These are phyloP conservation scores for Auriscalpium vulgare DNA, from an alignment of 768 basidiomycete genomes.

Conservation along the genomic window DNA sequence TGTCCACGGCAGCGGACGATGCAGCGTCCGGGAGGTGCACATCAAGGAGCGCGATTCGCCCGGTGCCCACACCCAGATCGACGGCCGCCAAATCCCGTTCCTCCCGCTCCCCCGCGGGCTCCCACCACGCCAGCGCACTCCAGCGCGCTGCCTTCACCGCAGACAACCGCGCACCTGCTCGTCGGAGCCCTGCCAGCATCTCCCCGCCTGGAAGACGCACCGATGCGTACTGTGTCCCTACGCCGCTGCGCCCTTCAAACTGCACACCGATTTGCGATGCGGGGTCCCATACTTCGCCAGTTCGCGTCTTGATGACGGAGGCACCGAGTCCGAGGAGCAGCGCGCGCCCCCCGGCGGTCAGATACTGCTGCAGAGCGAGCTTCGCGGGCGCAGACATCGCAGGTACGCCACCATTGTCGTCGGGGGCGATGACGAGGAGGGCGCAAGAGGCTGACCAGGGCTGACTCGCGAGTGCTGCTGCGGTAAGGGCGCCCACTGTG, in stretches of 20 bases:
- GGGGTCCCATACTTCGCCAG: slow-evolving; percentile 25
- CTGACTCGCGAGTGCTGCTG: slow-evolving; percentile 46
- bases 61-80: slow-evolving; percentile 7
- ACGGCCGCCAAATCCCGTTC: slow-evolving; percentile 2
- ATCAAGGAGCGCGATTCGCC: slow-evolving; percentile 10
- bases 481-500: slow-evolving; percentile 63
- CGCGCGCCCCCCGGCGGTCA: slow-evolving; percentile 61
- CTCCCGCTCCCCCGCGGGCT: background rate
- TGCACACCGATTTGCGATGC: slow-evolving; percentile 23
- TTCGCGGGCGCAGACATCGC: slow-evolving; percentile 33
- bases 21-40: background rate
- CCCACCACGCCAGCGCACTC: background rate
- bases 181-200: background rate
- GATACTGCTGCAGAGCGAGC: slow-evolving; percentile 47
- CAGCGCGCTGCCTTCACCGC: background rate
- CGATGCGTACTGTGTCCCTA: background rate
- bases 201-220: background rate
- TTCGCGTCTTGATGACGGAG: slow-evolving; percentile 31
- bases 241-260: background rate
- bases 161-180: background rate
- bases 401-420: slow-evolving; percentile 29
- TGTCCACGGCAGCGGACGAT: background rate
- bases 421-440: slow-evolving; percentile 71
- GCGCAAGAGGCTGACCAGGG: slow-evolving; percentile 78
- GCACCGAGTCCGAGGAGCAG: slow-evolving; percentile 58